A percentile compares a stretch with the other conserved stretches of the same genome.
Evolutionary conservation across 1,284 basidiomycete species (phyloP).

Genomic region (Melampsora americana): DNA sequence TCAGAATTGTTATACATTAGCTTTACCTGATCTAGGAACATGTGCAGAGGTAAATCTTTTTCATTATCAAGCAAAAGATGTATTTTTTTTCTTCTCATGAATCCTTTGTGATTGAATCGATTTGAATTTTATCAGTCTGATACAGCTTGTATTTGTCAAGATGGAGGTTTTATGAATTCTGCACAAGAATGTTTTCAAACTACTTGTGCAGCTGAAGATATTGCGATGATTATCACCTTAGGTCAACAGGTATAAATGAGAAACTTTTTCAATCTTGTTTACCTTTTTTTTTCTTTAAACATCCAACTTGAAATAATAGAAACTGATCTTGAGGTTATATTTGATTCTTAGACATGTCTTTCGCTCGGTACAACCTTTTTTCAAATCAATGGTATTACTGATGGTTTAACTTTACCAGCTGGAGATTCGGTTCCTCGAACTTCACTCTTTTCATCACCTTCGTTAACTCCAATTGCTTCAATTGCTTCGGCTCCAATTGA

Average conservation of each 20-base stretch:
- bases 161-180: not conserved
- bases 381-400: not conserved
- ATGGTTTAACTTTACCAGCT: no score
- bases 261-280: not conserved
- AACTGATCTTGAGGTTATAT: not conserved
- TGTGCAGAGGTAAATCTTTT: slow-evolving; percentile 1
- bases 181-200: slow-evolving; percentile 4
- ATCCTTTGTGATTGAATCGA: not conserved
- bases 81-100: not conserved
- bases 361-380: not conserved
- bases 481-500: no score
- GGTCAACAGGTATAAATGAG: not conserved
- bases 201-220: not conserved
- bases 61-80: not conserved
- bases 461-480: no score
- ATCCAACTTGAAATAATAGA: not conserved
- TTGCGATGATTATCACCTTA: not conserved
- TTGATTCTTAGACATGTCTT: not conserved
- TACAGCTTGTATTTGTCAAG: not conserved
- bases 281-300: not conserved
- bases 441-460: no score
- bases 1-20: not conserved
- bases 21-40: not conserved
- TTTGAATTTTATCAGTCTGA: not conserved
- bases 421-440: no score